Conservation (phyloP, 768 basidiomycete species). For the Rhizopogon salebrosus region DNA sequence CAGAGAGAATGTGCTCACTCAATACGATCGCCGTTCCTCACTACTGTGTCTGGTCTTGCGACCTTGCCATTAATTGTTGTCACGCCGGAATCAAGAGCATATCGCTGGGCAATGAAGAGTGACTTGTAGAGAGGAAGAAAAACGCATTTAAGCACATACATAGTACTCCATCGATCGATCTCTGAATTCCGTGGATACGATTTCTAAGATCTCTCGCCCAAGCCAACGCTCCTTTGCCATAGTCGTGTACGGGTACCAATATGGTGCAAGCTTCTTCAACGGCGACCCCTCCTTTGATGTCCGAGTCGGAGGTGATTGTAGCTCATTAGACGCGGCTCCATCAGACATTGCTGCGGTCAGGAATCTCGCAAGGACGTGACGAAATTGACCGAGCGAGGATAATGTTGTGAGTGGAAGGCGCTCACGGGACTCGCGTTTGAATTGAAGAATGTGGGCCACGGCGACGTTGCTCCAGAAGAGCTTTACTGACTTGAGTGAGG, state of each 20-base stretch:
- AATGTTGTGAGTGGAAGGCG: constrained; percentile 40
- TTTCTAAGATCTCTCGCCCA: constrained; percentile 81
- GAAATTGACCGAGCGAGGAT: constrained; percentile 51
- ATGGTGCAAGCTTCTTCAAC: constrained; percentile 78
- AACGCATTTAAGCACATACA: constrained; percentile 44
- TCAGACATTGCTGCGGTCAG: constrained; percentile 47
- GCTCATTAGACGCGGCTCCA: constrained; percentile 6
- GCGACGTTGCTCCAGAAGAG: constrained; percentile 21
- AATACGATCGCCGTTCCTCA: constrained; percentile 84
- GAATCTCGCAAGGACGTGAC: constrained; percentile 48
- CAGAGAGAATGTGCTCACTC: constrained; percentile 51
- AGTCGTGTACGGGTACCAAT: constrained; percentile 91
- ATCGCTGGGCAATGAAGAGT: constrained; percentile 38
- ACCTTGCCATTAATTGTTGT: constrained; percentile 89
- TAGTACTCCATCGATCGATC: constrained; percentile 95
- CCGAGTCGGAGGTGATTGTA: constrained; percentile 21
- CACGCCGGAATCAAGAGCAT: constrained; percentile 87
- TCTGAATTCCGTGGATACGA: constrained; percentile 90
- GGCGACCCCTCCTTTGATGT: constrained; percentile 24
- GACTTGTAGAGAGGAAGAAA: neutral
- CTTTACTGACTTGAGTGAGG: neutral
- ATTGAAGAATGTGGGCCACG: constrained; percentile 24
- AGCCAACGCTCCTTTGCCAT: constrained; percentile 93
- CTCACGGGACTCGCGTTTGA: constrained; percentile 23
- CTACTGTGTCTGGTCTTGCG: constrained; percentile 73